Base-by-base conservation (phyloP, 371 early-diverging fungal species). In the Apophysomyces trapeziformis region DNA sequence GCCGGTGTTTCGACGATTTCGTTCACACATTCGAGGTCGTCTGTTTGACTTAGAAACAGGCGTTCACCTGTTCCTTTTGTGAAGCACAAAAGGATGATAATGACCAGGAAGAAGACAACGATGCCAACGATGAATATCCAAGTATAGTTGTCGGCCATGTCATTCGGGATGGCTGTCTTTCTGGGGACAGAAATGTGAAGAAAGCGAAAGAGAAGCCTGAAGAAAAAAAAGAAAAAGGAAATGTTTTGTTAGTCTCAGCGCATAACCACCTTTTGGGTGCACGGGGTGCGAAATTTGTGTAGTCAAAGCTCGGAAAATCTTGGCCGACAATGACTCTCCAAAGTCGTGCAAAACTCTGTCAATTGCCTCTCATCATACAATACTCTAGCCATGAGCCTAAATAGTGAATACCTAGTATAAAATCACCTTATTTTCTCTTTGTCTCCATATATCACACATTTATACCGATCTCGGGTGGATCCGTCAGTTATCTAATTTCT, bases 91-190 rank as follows among this genome's bases (percentile, higher is more conserved):
- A 82, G 64, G 13, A 79, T 62, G 32, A 82, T 60, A 18, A 75
- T 72, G 44, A 77, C 76, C 61, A 76, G 69, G 13, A 82, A 68
- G 63, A 82, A 82, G 47, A 82, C 79, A 50, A 79, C 70, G n/a
- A 82, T 68, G 58, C 82, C 82, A 57, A 76, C 77, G 58, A 82
- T 68, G 45, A 82, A 69, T 64, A 78, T 76, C 78, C 78, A 81
- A 63, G 77, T 69, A 64, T 74, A 79, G 37, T 64, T 71, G 68
- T 67, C 67, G 45, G 62, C 61, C 69, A 69, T 73, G 54, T 50
- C 54, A 50, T 50, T 50, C 54, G 54, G 54, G 54, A 50, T 50
- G 54, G 54, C 54, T 16, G 5, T 50, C 21, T 5, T 41, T 8
- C 18, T n/a, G 21, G 21, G 54, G 54, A 50, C 16, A 50, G 54